A percentile compares a stretch with the other conserved stretches of the same genome.
phyloP scores from a whole-genome alignment of 2,329 filamentous ascomycete species.

The Colletotrichum chlorophyti region DNA sequence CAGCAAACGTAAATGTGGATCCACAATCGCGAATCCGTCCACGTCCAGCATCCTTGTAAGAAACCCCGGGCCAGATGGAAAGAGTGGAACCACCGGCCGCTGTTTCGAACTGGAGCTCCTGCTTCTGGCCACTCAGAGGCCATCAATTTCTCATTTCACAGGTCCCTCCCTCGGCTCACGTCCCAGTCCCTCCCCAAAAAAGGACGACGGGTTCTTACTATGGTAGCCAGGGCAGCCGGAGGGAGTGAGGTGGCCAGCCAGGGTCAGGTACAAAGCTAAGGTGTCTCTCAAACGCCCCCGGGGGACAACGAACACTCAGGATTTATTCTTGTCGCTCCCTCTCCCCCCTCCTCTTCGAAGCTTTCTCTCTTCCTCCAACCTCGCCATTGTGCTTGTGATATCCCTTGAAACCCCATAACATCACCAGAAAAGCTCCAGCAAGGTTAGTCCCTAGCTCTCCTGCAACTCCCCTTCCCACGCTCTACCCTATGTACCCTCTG shows the following conservation, averaged over 20 bases:
- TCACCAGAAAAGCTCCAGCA: constrained; percentile 5
- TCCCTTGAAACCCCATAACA: background rate
- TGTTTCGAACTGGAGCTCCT: constrained; percentile 10
- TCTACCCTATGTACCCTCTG: too few species aligned
- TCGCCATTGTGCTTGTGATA: constrained; percentile 5
- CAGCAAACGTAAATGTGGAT: constrained; percentile 15
- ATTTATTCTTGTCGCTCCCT: constrained; percentile 15
- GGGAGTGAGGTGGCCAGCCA: background rate
- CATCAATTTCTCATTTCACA: constrained; percentile 27
- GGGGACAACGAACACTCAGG: constrained; percentile 16
- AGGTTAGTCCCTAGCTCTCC: constrained; percentile 5
- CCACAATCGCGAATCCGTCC: constrained; percentile 6
- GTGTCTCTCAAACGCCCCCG: constrained; percentile 26
- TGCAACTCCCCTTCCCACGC: background rate
- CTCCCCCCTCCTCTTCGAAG: background rate
- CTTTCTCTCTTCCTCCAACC: background rate
- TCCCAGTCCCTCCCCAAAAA: background rate
- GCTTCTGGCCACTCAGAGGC: constrained; percentile 20
- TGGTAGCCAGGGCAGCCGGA: constrained; percentile 6
- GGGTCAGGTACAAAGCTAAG: constrained; percentile 8
- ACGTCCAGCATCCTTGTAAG: constrained; percentile 5
- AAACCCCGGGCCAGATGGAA: constrained; percentile 5
- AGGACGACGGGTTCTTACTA: too few species aligned
- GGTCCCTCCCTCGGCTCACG: background rate
- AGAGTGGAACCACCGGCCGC: constrained; percentile 13